Evolutionary conservation across 345 rosid species (phyloP), one percentile per base, ranked within the genome.

Genomic region (Camelina sativa): DNA sequence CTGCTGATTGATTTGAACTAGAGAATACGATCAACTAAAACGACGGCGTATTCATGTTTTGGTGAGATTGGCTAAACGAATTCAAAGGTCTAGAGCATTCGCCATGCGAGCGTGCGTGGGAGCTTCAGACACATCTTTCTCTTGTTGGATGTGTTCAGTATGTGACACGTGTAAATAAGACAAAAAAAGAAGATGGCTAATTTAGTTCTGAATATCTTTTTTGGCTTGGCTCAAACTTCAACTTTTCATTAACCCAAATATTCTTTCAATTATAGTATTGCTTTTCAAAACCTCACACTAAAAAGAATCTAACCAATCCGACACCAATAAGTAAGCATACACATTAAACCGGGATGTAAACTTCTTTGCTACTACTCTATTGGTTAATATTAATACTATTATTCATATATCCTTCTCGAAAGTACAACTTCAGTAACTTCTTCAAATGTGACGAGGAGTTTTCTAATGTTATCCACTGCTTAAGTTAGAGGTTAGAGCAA

Each of bases 71-170:
- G 69, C 53, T 65, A 58, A 12, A 58, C 46, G n/a, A 48, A n/a
- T 2, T 44, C 77, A 55, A 25, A 22, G 12, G 50, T 37, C 38
- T 25, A 56, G 63, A 58, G 16, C 41, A 52, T 71, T 65, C 80
- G 51, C 64, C 76, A 71, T 51, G 73, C 72, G 63, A 71, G 69
- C 46, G 70, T 6, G 69, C 46, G 70, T 6, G 17, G 69, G 69
- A 65, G 77, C 51, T 71, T 72, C 65, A 61, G 60, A 72, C 81
- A 72, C 81, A 72, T 78, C 74, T 60, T 25, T 44, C 52, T 61
- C 30, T 46, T 50, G 81, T 66, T 72, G 81, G 74, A 61, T 59
- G 1, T 30, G 19, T 65, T 72, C 23, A 22, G 0, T 30, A 34
- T 17, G 19, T 35, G 59, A 62, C 74, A 78, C 81, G 77, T 67